Percentiles rank a stretch among this genome's conserved stretches.
Conservation (phyloP, 345 rosid species). For the Litchi chinensis region DNA sequence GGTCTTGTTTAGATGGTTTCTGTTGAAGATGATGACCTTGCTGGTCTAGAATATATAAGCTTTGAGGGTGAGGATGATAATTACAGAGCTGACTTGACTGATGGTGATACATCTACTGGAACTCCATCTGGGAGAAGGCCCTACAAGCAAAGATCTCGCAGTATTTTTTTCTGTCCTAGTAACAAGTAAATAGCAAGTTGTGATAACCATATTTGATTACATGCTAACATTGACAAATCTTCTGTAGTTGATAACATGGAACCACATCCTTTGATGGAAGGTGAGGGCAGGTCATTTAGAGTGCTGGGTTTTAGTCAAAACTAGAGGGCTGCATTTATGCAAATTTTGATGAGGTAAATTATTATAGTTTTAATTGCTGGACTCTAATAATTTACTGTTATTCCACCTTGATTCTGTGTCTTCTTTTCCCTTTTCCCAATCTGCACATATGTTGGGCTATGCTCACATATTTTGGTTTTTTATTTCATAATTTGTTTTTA, state of each 20-base stretch:
- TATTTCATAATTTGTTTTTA: neutral
- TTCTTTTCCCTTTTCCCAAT: neutral
- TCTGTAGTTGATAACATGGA: constrained; percentile 65
- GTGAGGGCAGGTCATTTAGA: constrained; percentile 93
- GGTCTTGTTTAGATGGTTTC: constrained; percentile 78
- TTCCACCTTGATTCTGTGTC: neutral
- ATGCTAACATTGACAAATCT: constrained; percentile 22
- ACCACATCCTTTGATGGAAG: constrained; percentile 96
- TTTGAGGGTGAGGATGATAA: constrained; percentile 96
- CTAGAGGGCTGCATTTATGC: constrained; percentile 94
- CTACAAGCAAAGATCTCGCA: constrained; percentile 73
- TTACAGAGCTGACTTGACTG: constrained; percentile 88
- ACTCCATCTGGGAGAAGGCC: constrained; percentile 72
- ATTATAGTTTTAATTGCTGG: constrained; percentile 9
- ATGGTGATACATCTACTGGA: constrained; percentile 79
- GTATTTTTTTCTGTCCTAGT: constrained; percentile 37
- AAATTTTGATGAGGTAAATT: constrained; percentile 84
- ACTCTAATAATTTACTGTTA: constrained; percentile 1
- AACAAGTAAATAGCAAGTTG: neutral
- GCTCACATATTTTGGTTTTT: neutral
- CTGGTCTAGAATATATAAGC: constrained; percentile 97
- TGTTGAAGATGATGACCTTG: constrained; percentile 98
- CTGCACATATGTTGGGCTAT: neutral
- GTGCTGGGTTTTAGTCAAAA: constrained; percentile 92
- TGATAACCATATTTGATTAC: neutral